A percentile compares a stretch with the other conserved stretches of the same genome.
Conservation (phyloP, 2,329 filamentous ascomycete species). For the Geosmithia morbida region DNA sequence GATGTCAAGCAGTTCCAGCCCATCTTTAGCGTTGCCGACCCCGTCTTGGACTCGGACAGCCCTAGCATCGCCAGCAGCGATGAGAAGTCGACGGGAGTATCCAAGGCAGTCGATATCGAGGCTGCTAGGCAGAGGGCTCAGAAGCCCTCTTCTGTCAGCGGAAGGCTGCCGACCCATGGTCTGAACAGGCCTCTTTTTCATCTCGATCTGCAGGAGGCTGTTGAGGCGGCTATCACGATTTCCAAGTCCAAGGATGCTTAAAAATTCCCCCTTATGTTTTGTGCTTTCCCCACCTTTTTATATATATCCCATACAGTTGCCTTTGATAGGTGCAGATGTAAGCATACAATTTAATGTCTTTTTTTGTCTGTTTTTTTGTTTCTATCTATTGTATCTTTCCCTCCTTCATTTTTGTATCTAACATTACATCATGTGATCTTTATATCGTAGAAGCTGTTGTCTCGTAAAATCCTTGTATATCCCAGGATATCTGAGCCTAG, state of each 20-base stretch:
- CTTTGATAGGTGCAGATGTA: neutral
- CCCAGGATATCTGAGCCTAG: conserved; percentile 2
- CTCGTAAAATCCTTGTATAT: no score
- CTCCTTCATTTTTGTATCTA: no score
- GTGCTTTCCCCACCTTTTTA: neutral
- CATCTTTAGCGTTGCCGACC: conserved; percentile 59
- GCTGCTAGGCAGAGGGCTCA: conserved; percentile 13
- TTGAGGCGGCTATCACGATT: conserved; percentile 14
- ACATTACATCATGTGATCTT: no score
- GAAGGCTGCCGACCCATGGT: conserved; percentile 2
- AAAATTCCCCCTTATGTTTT: neutral
- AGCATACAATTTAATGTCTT: neutral
- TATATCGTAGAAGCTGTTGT: no score
- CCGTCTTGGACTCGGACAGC: conserved; percentile 57
- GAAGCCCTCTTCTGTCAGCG: neutral
- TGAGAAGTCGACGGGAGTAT: conserved; percentile 20
- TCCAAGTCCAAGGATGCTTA: neutral
- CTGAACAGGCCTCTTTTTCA: conserved; percentile 33
- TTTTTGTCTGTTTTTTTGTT: neutral
- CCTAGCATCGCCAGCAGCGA: conserved; percentile 9
- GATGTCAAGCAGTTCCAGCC: conserved; percentile 18
- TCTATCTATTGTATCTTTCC: no score
- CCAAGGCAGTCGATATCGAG: conserved; percentile 8
- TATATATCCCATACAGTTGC: neutral
- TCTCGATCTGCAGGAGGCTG: conserved; percentile 25